Base-by-base conservation (phyloP, 306 rosid genomes). In the Cicer yamashitae region DNA sequence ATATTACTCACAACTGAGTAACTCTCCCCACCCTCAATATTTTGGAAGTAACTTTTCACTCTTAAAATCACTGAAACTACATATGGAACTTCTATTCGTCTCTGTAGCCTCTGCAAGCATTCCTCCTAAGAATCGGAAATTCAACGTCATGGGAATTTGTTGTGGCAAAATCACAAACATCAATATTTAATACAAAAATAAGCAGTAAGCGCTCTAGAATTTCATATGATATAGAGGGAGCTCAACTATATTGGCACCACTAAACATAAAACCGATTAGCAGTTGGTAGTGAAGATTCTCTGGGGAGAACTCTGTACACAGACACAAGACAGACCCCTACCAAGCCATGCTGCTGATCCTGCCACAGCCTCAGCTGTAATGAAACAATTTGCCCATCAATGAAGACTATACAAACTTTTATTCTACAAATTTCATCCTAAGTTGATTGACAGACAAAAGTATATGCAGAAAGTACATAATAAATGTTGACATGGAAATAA, bases 261-360 rank as follows among this genome's bases (percentile, higher is more conserved):
- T 38, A 53, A 71, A 45, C 77, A 34, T 11, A 62, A 44, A 62
- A 12, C n/a, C 54, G 51, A 76, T 46, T 38, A 56, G 47, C 58
- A 47, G 45, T 65, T 54, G 46, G 20, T 14, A 44, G 22, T 52
- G 14, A 62, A 45, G 18, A 62, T n/a, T 34, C 48, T 38, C 50
- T 47, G 46, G 15, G 15, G 34, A 13, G 8, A 69, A 37, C 57
- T 86, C 85, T 91, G 84, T 37, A 52, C 84, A 81, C 84, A 94
- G 59, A 94, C 98, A 80, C 98, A 94, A 84, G 98, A 94, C 82
- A 94, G 94, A 52, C 98, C 96, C 83, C 91, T 85, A 67, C 98
- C 98, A 53, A 94, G 97, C 98, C 98, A 94, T 76, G 98, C 97
- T 48, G 96, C 87, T 48, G 98, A 94, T 77, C 96, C 97, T 71